Conservation (phyloP, 78 protist genomes). For the Tieghemostelium lacteum region DNA sequence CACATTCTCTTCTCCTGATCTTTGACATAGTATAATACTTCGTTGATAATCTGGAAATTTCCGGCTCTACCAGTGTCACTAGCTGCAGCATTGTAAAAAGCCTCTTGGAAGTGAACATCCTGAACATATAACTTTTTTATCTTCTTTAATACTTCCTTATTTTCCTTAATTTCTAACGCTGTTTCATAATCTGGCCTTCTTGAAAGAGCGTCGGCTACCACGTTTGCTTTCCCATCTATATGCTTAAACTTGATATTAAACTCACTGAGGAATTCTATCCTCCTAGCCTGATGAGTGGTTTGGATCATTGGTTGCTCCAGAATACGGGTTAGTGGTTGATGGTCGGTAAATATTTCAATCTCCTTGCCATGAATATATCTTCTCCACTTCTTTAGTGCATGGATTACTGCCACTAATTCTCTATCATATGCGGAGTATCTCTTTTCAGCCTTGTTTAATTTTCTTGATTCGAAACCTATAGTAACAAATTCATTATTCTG, state of each 20-base stretch:
- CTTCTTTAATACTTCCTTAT: not conserved
- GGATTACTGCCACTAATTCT: slow-evolving; percentile 36
- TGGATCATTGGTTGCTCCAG: not conserved
- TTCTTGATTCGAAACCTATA: slow-evolving; percentile 14
- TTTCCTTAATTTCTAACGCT: not conserved
- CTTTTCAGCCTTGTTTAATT: slow-evolving; percentile 14
- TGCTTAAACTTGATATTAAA: slow-evolving; percentile 9
- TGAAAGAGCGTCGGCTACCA: slow-evolving; percentile 14
- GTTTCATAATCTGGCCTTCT: slow-evolving; percentile 15
- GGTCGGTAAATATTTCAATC: slow-evolving; percentile 35
- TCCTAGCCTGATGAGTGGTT: not conserved
- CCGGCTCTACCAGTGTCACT: not conserved
- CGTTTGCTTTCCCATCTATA: not conserved
- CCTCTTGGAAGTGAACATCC: not conserved
- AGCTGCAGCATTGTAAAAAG: not conserved
- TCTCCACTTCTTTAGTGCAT: not conserved
- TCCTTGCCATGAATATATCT: not conserved
- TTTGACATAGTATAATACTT: not conserved
- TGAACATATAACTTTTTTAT: no score
- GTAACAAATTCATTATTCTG: slow-evolving; percentile 37
- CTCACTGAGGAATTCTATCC: not conserved
- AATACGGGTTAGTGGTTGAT: slow-evolving; percentile 6
- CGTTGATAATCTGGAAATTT: not conserved
- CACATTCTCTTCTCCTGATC: not conserved
- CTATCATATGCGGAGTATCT: slow-evolving; percentile 16